Percentiles rank a stretch among this genome's conserved stretches.
Conservation (phyloP, 1,284 basidiomycete genomes). For the Cutaneotrichosporon cyanovorans region DNA sequence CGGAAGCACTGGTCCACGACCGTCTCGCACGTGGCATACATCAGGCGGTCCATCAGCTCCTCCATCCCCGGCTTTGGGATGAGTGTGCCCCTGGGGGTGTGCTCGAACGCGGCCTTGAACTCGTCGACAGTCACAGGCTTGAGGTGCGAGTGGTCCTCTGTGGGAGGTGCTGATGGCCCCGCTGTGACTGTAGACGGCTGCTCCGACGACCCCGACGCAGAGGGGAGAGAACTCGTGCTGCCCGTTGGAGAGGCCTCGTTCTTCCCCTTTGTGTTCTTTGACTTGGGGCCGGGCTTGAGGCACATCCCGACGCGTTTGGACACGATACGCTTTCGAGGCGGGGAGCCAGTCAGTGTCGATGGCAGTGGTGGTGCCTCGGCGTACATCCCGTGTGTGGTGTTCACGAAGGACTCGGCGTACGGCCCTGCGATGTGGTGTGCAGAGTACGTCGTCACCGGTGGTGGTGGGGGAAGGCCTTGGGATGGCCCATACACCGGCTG, state of each 20-base stretch:
- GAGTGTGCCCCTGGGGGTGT: constrained; percentile 10
- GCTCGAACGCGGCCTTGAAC: constrained; percentile 9
- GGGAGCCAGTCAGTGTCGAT: background rate
- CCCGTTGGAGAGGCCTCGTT: background rate
- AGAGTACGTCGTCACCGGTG: constrained; percentile 9
- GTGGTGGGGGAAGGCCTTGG: constrained; percentile 5
- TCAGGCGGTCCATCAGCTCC: constrained; percentile 13
- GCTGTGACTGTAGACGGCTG: too few relatives aligned
- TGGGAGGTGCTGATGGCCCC: too few relatives aligned
- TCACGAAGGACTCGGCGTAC: background rate
- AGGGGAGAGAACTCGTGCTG: too few relatives aligned
- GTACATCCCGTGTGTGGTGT: background rate
- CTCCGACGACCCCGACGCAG: too few relatives aligned
- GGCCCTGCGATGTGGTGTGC: constrained; percentile 2
- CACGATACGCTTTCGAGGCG: constrained; percentile 12
- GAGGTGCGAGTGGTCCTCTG: background rate
- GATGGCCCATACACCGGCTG: constrained; percentile 3
- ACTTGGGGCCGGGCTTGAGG: constrained; percentile 25
- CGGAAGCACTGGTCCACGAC: constrained; percentile 19
- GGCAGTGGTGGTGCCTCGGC: background rate
- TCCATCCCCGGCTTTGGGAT: constrained; percentile 14
- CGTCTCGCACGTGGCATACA: constrained; percentile 14
- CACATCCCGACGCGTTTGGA: constrained; percentile 22
- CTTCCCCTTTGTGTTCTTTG: constrained; percentile 12
- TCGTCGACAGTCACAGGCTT: constrained; percentile 14